Conservation (phyloP, 2,329 filamentous ascomycete species). For the Herpotrichia juniperi region DNA sequence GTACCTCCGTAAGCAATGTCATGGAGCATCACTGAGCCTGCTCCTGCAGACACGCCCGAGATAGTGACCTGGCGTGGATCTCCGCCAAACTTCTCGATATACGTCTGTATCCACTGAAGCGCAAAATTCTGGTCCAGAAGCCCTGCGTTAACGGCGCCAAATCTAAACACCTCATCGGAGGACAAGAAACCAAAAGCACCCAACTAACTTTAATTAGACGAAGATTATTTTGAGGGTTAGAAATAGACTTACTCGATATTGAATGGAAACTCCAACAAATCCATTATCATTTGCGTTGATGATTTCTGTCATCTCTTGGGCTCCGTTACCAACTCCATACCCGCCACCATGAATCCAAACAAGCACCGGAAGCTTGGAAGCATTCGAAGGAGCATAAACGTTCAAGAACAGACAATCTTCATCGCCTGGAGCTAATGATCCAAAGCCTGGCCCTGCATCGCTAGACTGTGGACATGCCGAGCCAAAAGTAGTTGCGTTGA, state of each 20-base stretch:
- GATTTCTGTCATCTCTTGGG: constrained; percentile 46
- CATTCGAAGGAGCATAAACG: constrained; percentile 38
- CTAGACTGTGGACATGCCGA: constrained; percentile 22
- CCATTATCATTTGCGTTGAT: constrained; percentile 56
- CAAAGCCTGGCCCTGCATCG: constrained; percentile 7
- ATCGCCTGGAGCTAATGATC: neutral
- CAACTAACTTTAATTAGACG: constrained; percentile 31
- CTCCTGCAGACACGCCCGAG: constrained; percentile 49
- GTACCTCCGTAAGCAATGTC: constrained; percentile 41
- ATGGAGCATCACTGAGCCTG: constrained; percentile 46
- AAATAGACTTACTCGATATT: constrained; percentile 51
- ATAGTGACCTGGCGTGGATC: constrained; percentile 37
- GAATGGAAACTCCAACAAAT: constrained; percentile 57
- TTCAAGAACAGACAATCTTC: constrained; percentile 49
- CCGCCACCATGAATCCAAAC: constrained; percentile 39
- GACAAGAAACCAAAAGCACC: constrained; percentile 54
- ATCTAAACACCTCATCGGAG: constrained; percentile 43
- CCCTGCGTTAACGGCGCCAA: constrained; percentile 48
- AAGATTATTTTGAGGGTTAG: neutral
- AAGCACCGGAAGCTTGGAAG: constrained; percentile 40
- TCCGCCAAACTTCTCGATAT: constrained; percentile 48
- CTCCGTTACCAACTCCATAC: constrained; percentile 47
- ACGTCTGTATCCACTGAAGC: constrained; percentile 57
- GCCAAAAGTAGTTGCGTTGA: constrained; percentile 16
- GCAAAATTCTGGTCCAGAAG: constrained; percentile 57